phyloP scores from a whole-genome alignment of 306 rosid genomes.

The Trifolium fragiferum region DNA sequence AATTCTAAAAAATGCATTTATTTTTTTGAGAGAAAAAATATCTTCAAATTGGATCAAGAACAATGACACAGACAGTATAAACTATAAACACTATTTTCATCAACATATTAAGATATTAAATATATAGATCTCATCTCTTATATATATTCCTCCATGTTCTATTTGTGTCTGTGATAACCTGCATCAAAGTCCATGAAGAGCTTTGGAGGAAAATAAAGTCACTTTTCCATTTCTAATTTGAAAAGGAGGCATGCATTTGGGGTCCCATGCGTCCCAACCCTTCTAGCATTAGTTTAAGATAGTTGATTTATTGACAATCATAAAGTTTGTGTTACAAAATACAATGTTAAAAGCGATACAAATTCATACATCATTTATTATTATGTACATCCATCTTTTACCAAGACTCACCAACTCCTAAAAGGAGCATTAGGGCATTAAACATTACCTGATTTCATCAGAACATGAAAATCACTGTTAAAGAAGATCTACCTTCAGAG shows the following conservation, averaged over 20 bases:
- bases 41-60: too few relatives aligned
- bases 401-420: not conserved
- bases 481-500: not conserved
- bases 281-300: not conserved
- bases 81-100: not conserved
- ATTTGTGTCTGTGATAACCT: not conserved
- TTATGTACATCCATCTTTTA: conserved; percentile 13
- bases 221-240: not conserved
- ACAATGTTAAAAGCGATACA: conserved; percentile 4
- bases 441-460: not conserved
- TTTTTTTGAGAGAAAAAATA: too few relatives aligned
- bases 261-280: not conserved
- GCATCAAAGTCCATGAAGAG: not conserved
- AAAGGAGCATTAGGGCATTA: not conserved
- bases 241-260: not conserved
- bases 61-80: too few relatives aligned
- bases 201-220: not conserved
- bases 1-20: too few relatives aligned
- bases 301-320: not conserved
- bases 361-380: conserved; percentile 31
- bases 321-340: conserved; percentile 1
- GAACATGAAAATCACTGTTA: conserved; percentile 12
- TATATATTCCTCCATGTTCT: not conserved
- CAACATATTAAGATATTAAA: too few relatives aligned
- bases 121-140: not conserved